Conservation (phyloP, 2,329 filamentous ascomycete genomes). For the Trichoderma gracile region DNA sequence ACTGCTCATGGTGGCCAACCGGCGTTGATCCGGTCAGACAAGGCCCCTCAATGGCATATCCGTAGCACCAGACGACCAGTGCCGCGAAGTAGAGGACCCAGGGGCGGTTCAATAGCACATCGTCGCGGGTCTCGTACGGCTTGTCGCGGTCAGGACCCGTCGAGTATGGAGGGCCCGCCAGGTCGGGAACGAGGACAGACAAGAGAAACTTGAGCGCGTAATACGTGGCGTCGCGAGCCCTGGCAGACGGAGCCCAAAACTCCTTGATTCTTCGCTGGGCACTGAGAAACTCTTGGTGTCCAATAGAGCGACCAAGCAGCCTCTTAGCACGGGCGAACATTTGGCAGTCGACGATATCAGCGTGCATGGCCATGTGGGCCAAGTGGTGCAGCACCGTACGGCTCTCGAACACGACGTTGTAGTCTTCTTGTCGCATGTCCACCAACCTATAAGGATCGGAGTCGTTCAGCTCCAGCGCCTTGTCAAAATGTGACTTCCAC, state of each 20-base stretch:
- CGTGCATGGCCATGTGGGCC: conserved; percentile 97
- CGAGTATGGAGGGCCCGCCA: conserved; percentile 39
- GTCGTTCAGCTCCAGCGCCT: conserved; percentile 66
- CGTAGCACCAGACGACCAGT: conserved; percentile 93
- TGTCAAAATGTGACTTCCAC: conserved; percentile 92
- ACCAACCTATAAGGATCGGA: conserved; percentile 57
- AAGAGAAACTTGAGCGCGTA: conserved; percentile 88
- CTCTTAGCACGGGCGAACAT: conserved; percentile 88
- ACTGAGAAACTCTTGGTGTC: conserved; percentile 74
- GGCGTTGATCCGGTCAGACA: conserved; percentile 57
- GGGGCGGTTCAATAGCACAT: conserved; percentile 84
- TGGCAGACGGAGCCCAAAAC: conserved; percentile 83
- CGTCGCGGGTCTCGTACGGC: conserved; percentile 79
- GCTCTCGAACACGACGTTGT: conserved; percentile 74
- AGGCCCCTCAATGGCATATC: conserved; percentile 83
- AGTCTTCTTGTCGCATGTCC: conserved; percentile 59
- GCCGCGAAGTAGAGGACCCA: conserved; percentile 96
- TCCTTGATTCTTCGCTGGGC: conserved; percentile 84
- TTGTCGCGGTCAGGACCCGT: conserved; percentile 46
- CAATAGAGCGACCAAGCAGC: conserved; percentile 82
- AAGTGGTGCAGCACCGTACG: conserved; percentile 88
- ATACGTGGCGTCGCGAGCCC: conserved; percentile 86
- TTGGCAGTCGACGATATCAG: conserved; percentile 95
- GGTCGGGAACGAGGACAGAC: conserved; percentile 71
- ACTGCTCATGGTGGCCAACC: conserved; percentile 62